A percentile compares a stretch with the other conserved stretches of the same genome.
Conservation (phyloP, 495 filamentous ascomycete genomes). For the Aspergillus asperescens region DNA sequence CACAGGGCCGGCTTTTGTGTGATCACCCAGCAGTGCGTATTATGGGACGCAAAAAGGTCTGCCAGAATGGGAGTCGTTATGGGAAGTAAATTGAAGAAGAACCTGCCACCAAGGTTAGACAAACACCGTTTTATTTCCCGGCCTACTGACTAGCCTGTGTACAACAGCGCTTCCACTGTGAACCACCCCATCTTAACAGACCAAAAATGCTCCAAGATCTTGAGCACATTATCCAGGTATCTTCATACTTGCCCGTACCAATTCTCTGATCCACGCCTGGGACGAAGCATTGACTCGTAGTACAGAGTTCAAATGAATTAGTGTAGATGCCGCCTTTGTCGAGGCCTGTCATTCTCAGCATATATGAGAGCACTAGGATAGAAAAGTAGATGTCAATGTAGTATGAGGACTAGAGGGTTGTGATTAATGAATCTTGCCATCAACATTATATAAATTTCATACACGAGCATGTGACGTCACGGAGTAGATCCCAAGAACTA, state of each 20-base stretch:
- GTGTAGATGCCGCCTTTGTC: conserved; percentile 38
- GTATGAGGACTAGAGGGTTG: too few relatives aligned
- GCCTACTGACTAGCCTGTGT: background rate
- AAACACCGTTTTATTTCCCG: background rate
- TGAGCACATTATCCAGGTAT: conserved; percentile 31
- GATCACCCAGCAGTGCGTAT: conserved; percentile 33
- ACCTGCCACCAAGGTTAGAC: conserved; percentile 12
- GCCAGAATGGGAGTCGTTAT: conserved; percentile 35
- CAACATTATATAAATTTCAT: too few relatives aligned
- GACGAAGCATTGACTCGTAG: conserved; percentile 35
- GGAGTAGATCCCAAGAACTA: background rate
- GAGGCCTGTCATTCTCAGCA: too few relatives aligned
- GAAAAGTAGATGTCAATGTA: too few relatives aligned
- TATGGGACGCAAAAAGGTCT: conserved; percentile 30
- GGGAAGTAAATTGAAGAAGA: conserved; percentile 34
- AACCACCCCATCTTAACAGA: conserved; percentile 43
- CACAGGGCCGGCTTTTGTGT: conserved; percentile 39
- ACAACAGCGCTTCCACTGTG: conserved; percentile 27
- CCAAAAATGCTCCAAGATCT: conserved; percentile 34
- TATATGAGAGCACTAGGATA: too few relatives aligned
- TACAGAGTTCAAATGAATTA: conserved; percentile 32
- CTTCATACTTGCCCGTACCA: conserved; percentile 39
- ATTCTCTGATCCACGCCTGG: conserved; percentile 34
- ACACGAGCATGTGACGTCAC: background rate
- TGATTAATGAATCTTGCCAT: too few relatives aligned